Percentiles rank a stretch among this genome's conserved stretches.
These are phyloP conservation scores for Vitis vinifera DNA, from an alignment of 164 flowering plant genomes.

Conservation along the genomic window ASM3070453v1 NC_081815.1:10054001-10054500, in stretches of 20 bases:
- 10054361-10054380: too few species aligned
- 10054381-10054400: too few species aligned
- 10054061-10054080: too few species aligned
- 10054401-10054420: constrained; percentile 5
- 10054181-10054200: too few species aligned
- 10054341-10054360: constrained; percentile 22
- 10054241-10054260: constrained; percentile 1
- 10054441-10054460: constrained; percentile 38
- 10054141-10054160: background rate
- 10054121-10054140: background rate
- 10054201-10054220: too few species aligned
- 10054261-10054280: constrained; percentile 2
- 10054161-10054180: too few species aligned
- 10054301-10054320: constrained; percentile 35
- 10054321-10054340: constrained; percentile 51
- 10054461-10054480: constrained; percentile 47
- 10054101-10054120: background rate
- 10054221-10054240: background rate
- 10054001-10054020: constrained; percentile 63
- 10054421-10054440: constrained; percentile 50
- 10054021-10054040: background rate
- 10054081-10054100: too few species aligned
- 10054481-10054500: constrained; percentile 53
- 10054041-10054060: too few species aligned
- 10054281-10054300: constrained; percentile 58